These are phyloP conservation scores for Colletotrichum zoysiae DNA, from an alignment of 2,329 filamentous ascomycete genomes.

Conservation along the genomic window DNA sequence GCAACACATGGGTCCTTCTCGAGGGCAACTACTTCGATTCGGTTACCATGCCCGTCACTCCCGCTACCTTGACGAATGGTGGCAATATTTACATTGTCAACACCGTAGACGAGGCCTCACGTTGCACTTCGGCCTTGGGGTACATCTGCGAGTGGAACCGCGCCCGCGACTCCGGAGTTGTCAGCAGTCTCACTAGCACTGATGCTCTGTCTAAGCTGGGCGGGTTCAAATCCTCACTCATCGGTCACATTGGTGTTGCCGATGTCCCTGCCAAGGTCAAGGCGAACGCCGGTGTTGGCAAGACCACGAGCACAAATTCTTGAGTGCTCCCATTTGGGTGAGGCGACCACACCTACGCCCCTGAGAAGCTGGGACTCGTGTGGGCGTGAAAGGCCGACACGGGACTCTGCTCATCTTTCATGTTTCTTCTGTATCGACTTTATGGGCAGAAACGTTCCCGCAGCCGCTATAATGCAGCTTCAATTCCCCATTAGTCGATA, in stretches of 20 bases:
- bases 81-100: conserved; percentile 46
- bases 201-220: conserved; percentile 41
- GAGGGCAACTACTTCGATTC: conserved; percentile 54
- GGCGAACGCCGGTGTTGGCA: conserved; percentile 46
- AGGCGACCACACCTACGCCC: neutral
- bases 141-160: conserved; percentile 47
- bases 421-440: conserved; percentile 23
- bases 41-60: conserved; percentile 55
- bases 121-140: conserved; percentile 41
- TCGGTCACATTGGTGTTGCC: conserved; percentile 42
- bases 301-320: conserved; percentile 36
- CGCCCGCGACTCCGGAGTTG: conserved; percentile 33
- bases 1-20: conserved; percentile 45
- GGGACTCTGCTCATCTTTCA: no score
- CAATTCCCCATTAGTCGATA: no score
- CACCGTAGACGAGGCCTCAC: conserved; percentile 45
- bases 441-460: conserved; percentile 1
- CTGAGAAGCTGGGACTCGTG: neutral
- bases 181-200: conserved; percentile 39
- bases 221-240: conserved; percentile 43
- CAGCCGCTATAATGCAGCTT: neutral
- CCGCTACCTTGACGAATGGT: conserved; percentile 44
- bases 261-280: conserved; percentile 45
- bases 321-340: neutral
- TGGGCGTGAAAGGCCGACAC: neutral